Percentiles rank a stretch among this genome's conserved stretches.
Evolutionary conservation across 441 rosid genomes (phyloP).

Genomic region (Croton setiger): DNA sequence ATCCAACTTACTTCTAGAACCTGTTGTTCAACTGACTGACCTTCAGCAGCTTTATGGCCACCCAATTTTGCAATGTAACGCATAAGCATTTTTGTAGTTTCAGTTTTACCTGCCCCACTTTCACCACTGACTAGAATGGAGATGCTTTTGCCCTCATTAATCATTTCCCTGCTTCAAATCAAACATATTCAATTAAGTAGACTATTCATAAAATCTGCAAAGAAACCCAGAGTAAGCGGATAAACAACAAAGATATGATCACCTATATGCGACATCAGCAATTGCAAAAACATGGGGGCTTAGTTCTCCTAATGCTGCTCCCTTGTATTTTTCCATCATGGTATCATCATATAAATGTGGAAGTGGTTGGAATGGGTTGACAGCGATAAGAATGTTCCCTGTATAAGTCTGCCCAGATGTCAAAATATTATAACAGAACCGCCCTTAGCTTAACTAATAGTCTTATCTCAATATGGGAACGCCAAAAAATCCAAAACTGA

Average conservation of each 20-base stretch:
- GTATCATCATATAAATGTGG: conserved; percentile 44
- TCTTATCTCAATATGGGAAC: conserved; percentile 27
- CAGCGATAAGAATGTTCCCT: conserved; percentile 87
- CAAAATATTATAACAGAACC: conserved; percentile 40
- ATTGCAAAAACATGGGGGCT: conserved; percentile 85
- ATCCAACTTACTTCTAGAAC: conserved; percentile 78
- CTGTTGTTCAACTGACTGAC: conserved; percentile 74
- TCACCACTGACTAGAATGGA: conserved; percentile 94
- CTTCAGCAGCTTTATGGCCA: conserved; percentile 63
- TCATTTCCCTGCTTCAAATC: conserved; percentile 62
- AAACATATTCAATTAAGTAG: conserved; percentile 20
- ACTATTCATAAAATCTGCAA: conserved; percentile 16
- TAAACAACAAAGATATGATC: conserved; percentile 14
- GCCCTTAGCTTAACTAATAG: conserved; percentile 29
- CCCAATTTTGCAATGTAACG: conserved; percentile 84
- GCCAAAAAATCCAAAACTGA: conserved; percentile 21
- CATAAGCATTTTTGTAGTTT: conserved; percentile 95
- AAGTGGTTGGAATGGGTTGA: conserved; percentile 88
- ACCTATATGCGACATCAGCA: conserved; percentile 86
- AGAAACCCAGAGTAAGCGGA: conserved; percentile 6
- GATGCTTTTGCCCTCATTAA: conserved; percentile 70
- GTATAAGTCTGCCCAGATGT: conserved; percentile 76
- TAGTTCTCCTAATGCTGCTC: conserved; percentile 44
- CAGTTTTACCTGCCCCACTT: conserved; percentile 97
- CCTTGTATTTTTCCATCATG: conserved; percentile 68